phyloP scores from a whole-genome alignment of 169 alveolate species.

The Plasmodium falciparum region DNA sequence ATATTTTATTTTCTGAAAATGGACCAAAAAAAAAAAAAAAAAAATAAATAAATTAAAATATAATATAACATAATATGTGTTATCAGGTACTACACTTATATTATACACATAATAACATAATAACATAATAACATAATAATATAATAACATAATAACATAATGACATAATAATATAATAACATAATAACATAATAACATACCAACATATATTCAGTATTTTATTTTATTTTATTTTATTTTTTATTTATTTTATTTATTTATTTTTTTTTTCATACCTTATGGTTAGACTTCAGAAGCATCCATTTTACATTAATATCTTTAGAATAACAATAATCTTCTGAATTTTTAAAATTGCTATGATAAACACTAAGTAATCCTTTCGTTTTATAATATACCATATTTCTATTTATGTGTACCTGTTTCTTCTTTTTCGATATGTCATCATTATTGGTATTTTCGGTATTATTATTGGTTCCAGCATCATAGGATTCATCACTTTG shows the following conservation, averaged over 20 bases:
- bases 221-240: conserved; percentile 1
- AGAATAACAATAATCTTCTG: conserved; percentile 43
- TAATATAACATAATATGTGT: too few relatives aligned
- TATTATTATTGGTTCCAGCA: conserved; percentile 5
- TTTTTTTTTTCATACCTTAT: conserved; percentile 12
- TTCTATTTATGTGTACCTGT: conserved; percentile 6
- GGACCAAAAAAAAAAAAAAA: conserved; percentile 2
- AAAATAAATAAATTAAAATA: neutral
- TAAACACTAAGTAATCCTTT: conserved; percentile 45
- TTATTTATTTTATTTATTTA: neutral
- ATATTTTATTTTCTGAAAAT: conserved; percentile 48
- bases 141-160: too few relatives aligned
- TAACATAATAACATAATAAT: too few relatives aligned
- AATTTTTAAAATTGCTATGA: conserved; percentile 50
- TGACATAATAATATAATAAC: too few relatives aligned
- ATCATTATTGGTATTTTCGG: conserved; percentile 4
- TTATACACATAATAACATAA: too few relatives aligned
- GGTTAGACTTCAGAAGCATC: conserved; percentile 34
- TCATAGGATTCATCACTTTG: neutral
- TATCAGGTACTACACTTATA: too few relatives aligned
- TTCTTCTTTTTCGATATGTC: neutral
- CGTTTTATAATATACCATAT: conserved; percentile 36
- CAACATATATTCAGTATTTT: too few relatives aligned
- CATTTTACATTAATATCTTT: conserved; percentile 57
- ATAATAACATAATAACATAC: too few relatives aligned